Percentiles rank a stretch among this genome's conserved stretches.
phyloP scores from a whole-genome alignment of 768 basidiomycete genomes.

The Rhodosporidiobolus sp. region DNA sequence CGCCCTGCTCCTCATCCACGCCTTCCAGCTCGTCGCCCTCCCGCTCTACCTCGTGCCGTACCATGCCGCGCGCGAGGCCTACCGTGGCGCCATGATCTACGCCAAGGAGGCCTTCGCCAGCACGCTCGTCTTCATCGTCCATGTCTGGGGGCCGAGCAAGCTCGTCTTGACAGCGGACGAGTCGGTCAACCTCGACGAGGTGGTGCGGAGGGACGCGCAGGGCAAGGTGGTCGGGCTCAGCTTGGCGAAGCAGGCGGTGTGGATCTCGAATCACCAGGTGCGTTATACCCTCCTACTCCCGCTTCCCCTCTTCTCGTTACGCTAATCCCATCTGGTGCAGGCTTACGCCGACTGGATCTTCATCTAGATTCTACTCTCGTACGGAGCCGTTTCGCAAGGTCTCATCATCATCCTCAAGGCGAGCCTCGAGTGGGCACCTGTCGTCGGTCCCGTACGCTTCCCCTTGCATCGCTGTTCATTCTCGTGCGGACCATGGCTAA shows the following conservation, averaged over 20 bases:
- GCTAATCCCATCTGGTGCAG: slow-evolving; percentile 22
- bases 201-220: slow-evolving; percentile 48
- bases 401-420: slow-evolving; percentile 91
- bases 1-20: slow-evolving; percentile 9
- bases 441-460: slow-evolving; percentile 59
- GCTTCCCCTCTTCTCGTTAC: slow-evolving; percentile 51
- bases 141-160: slow-evolving; percentile 76
- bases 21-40: slow-evolving; percentile 27
- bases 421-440: slow-evolving; percentile 76
- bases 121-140: slow-evolving; percentile 63
- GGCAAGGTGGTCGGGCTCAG: slow-evolving; percentile 64
- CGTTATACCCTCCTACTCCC: slow-evolving; percentile 3
- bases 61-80: not conserved
- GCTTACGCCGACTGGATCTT: slow-evolving; percentile 61
- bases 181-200: not conserved
- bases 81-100: not conserved
- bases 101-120: slow-evolving; percentile 34
- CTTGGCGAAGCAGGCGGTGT: slow-evolving; percentile 72
- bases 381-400: slow-evolving; percentile 64
- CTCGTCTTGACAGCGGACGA: slow-evolving; percentile 58
- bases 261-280: slow-evolving; percentile 93
- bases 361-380: slow-evolving; percentile 77
- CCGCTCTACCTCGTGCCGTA: slow-evolving; percentile 8
- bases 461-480: not conserved
- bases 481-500: slow-evolving; percentile 62